These are phyloP conservation scores for Plasmodium vivax DNA, from an alignment of 169 alveolate species.

Conservation along the genomic window DNA sequence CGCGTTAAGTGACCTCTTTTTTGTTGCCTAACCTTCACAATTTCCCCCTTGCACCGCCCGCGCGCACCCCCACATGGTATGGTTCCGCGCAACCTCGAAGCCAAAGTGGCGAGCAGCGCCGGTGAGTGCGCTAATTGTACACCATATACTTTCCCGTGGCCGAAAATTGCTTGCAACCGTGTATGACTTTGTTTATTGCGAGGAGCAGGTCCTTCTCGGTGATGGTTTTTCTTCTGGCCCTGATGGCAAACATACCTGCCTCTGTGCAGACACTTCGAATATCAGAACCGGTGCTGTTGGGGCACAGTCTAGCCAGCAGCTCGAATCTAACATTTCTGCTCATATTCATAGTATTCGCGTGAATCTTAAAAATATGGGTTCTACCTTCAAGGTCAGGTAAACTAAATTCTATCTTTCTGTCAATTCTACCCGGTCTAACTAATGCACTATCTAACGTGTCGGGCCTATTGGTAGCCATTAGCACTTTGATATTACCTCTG, in stretches of 20 bases:
- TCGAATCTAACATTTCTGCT: slow-evolving; percentile 97
- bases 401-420: slow-evolving; percentile 98
- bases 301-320: slow-evolving; percentile 97
- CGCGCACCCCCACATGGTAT: neutral
- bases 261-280: slow-evolving; percentile 98
- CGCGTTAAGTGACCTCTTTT: neutral
- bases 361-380: slow-evolving; percentile 97
- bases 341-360: slow-evolving; percentile 97
- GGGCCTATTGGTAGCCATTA: slow-evolving; percentile 99
- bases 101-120: neutral
- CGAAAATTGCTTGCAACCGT: slow-evolving; percentile 97
- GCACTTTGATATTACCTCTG: slow-evolving; percentile 97
- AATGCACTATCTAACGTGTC: slow-evolving; percentile 99
- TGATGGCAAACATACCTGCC: slow-evolving; percentile 99
- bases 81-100: neutral
- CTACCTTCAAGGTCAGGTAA: slow-evolving; percentile 98
- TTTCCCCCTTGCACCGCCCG: neutral
- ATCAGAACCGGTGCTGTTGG: slow-evolving; percentile 99
- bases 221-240: slow-evolving; percentile 98
- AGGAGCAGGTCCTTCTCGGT: slow-evolving; percentile 96
- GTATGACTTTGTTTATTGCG: slow-evolving; percentile 97
- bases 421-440: slow-evolving; percentile 98
- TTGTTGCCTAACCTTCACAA: neutral
- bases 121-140: slow-evolving; percentile 87
- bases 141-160: slow-evolving; percentile 99